These are phyloP conservation scores for Zygosaccharomyces siamensis DNA, from an alignment of 805 yeast genomes.

Conservation along the genomic window DNA sequence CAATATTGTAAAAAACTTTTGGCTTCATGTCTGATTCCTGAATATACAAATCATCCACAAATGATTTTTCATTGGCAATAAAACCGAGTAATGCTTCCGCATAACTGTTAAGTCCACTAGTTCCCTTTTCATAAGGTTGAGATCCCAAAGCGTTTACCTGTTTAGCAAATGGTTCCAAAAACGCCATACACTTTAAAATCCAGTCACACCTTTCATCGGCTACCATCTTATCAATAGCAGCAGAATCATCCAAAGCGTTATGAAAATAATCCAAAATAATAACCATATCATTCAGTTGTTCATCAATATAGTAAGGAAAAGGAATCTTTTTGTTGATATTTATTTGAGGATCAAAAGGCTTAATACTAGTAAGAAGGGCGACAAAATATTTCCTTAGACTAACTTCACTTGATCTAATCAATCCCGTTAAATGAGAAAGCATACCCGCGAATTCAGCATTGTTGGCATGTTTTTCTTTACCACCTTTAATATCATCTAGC, in stretches of 20 bases:
- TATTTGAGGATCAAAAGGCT: slow-evolving; percentile 44
- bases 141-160: slow-evolving; percentile 37
- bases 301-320: slow-evolving; percentile 39
- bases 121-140: slow-evolving; percentile 56
- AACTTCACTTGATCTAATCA: slow-evolving; percentile 54
- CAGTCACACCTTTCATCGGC: slow-evolving; percentile 41
- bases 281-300: slow-evolving; percentile 36
- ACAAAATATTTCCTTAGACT: slow-evolving; percentile 49
- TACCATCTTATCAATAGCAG: slow-evolving; percentile 36
- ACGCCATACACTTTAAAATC: slow-evolving; percentile 42
- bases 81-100: slow-evolving; percentile 48
- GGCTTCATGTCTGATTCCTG: slow-evolving; percentile 32
- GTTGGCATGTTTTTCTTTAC: slow-evolving; percentile 20
- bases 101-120: slow-evolving; percentile 52
- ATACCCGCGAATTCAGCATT: slow-evolving; percentile 59
- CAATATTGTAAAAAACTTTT: slow-evolving; percentile 32
- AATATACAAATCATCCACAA: slow-evolving; percentile 42
- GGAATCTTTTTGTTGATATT: slow-evolving; percentile 39
- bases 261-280: slow-evolving; percentile 46
- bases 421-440: slow-evolving; percentile 50
- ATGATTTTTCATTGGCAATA: slow-evolving; percentile 46
- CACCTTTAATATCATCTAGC: slow-evolving; percentile 40
- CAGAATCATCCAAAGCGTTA: slow-evolving; percentile 28
- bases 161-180: slow-evolving; percentile 44
- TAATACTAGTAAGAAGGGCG: slow-evolving; percentile 39